phyloP scores from a whole-genome alignment of 768 basidiomycete species.

The Boletus fagicola region DNA sequence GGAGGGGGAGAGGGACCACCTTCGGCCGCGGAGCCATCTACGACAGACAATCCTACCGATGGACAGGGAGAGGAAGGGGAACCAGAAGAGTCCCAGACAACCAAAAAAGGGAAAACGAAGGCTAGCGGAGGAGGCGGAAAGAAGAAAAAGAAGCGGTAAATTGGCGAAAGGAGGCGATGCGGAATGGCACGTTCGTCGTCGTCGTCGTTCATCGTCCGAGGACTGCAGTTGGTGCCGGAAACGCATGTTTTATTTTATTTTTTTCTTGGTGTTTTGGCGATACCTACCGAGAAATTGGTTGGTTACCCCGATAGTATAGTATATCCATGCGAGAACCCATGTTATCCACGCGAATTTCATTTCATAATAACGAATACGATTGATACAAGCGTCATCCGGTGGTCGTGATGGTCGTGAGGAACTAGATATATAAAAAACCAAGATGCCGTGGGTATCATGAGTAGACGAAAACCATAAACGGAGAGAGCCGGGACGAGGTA shows the following conservation, averaged over 20 bases:
- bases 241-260: neutral
- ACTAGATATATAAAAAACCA: neutral
- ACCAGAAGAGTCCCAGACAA: neutral
- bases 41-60: constrained; percentile 13
- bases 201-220: neutral
- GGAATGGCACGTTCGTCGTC: neutral
- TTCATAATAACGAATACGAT: neutral
- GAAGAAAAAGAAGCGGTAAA: constrained; percentile 18
- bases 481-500: neutral
- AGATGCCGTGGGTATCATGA: constrained; percentile 9
- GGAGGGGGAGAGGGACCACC: neutral
- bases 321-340: neutral
- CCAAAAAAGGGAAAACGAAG: neutral
- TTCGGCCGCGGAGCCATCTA: constrained; percentile 2
- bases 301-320: neutral
- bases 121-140: neutral
- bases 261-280: neutral
- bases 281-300: constrained; percentile 3
- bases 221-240: constrained; percentile 4
- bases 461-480: neutral
- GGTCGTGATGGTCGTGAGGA: constrained; percentile 6
- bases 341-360: neutral
- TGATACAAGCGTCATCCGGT: neutral
- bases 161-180: neutral
- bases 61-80: constrained; percentile 6